Evolutionary conservation across 2,329 filamentous ascomycete species (phyloP), one percentile per base, ranked within the genome.

Genomic region (Didymella pomorum): DNA sequence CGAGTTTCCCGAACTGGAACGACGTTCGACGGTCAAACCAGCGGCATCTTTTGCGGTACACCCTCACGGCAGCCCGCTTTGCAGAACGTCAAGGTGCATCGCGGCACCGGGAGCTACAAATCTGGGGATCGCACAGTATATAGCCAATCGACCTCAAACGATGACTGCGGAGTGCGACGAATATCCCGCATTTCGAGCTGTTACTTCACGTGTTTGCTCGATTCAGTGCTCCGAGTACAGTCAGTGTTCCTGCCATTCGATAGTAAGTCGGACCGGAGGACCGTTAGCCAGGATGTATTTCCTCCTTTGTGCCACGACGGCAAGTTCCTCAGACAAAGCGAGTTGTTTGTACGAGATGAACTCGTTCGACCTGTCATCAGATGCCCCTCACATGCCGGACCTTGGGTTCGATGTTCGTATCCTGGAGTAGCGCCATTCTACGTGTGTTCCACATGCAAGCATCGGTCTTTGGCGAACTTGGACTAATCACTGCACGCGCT

Each of bases 51-150:
- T 45, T 46, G 37, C 61, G 37, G 62, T 56, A 66, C 63, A 65
- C 65, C 62, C 62, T 65, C 61, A 41, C 50, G 28, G 28, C 43
- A 60, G 31, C 52, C 56, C 21, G 41, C 55, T 45, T 29, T 52
- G 35, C 43, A 52, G 29, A 56, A 42, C 60, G 45, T 53, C 47
- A 47, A 58, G 43, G 46, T 64, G 67, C 67, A 61, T 59, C 65
- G 68, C 66, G 68, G 68, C 50, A 45, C 62, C 65, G 65, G 65
- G 53, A 60, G 50, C 63, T 37, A 49, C 50, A 41, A 55, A 58
- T 53, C 53, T 61, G 58, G 44, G 39, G 53, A 67, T 64, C 63
- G 53, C 48, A 42, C 61, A 58, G 23, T 54, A 53, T 53, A 52
- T 47, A 62, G 55, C 60, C 57, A 64, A 62, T 66, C 52, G 58